phyloP scores from a whole-genome alignment of 192 early-diverging fungal species.

The Umbelopsis vinacea region DNA sequence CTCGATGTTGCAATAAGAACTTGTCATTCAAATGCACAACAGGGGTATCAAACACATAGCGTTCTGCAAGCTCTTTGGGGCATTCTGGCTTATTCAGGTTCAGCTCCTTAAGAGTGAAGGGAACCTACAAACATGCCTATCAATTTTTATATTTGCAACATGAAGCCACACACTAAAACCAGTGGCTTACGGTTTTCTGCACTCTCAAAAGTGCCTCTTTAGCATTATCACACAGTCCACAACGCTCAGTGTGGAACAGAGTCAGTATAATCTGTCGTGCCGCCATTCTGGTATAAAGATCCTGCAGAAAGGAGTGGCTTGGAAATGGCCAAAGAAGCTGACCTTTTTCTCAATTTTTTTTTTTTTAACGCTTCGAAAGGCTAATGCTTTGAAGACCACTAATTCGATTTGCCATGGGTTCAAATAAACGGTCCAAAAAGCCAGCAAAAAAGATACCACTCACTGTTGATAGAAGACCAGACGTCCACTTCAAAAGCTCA shows the following conservation, averaged over 20 bases:
- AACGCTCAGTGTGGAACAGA: slow-evolving; percentile 52
- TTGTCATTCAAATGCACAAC: slow-evolving; percentile 53
- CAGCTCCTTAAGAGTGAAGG: slow-evolving; percentile 34
- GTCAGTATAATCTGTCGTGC: slow-evolving; percentile 35
- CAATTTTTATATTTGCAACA: background rate
- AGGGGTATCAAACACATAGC: slow-evolving; percentile 62
- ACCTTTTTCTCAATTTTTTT: background rate
- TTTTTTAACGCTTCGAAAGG: background rate
- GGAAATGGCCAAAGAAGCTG: background rate
- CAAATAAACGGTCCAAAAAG: slow-evolving; percentile 9
- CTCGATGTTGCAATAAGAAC: slow-evolving; percentile 50
- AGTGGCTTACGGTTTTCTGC: slow-evolving; percentile 45
- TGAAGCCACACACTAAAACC: too few relatives aligned
- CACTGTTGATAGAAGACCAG: slow-evolving; percentile 5
- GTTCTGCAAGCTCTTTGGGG: slow-evolving; percentile 44
- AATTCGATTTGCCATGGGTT: background rate
- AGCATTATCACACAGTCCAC: slow-evolving; percentile 53
- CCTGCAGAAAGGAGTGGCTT: background rate
- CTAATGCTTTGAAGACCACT: background rate
- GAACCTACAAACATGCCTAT: slow-evolving; percentile 18
- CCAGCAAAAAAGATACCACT: background rate
- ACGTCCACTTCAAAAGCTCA: slow-evolving; percentile 55
- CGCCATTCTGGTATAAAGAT: slow-evolving; percentile 25
- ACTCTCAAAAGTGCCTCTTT: slow-evolving; percentile 48
- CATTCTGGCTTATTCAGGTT: slow-evolving; percentile 41